Evolutionary conservation across 179 eudicot genomes (phyloP).

Genomic region (Drosera spatulata): DNA sequence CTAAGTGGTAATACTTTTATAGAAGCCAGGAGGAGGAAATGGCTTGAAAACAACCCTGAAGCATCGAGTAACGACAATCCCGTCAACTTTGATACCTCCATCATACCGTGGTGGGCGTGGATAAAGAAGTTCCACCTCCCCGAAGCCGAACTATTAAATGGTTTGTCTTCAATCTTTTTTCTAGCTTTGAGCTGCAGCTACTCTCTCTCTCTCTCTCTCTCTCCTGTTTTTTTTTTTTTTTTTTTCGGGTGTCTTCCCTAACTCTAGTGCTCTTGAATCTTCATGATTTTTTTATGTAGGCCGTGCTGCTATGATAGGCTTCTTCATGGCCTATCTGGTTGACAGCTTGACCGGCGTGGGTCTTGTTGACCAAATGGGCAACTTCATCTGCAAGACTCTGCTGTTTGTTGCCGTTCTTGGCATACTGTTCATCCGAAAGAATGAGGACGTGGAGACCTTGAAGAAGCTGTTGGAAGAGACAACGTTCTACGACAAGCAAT

Average conservation of each 20-base stretch:
- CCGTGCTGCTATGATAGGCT: slow-evolving; percentile 91
- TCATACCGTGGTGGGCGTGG: slow-evolving; percentile 93
- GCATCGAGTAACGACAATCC: slow-evolving; percentile 55
- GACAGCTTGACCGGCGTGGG: slow-evolving; percentile 85
- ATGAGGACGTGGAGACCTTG: slow-evolving; percentile 65
- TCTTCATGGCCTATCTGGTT: slow-evolving; percentile 88
- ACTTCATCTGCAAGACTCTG: slow-evolving; percentile 78
- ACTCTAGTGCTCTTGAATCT: too few relatives aligned
- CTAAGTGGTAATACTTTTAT: slow-evolving; percentile 5
- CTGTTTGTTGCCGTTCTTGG: slow-evolving; percentile 63
- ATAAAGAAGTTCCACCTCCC: slow-evolving; percentile 81
- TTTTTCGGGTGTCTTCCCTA: too few relatives aligned
- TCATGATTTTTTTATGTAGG: slow-evolving; percentile 24
- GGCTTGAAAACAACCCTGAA: slow-evolving; percentile 64
- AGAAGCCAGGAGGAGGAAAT: slow-evolving; percentile 78
- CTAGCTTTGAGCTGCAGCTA: too few relatives aligned
- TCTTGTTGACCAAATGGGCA: slow-evolving; percentile 80
- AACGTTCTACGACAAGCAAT: slow-evolving; percentile 83
- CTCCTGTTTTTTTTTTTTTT: too few relatives aligned
- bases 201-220: too few relatives aligned
- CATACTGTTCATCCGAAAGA: slow-evolving; percentile 52
- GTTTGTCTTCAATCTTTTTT: slow-evolving; percentile 16
- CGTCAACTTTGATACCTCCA: slow-evolving; percentile 60
- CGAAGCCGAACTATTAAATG: slow-evolving; percentile 79
- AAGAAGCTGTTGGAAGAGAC: slow-evolving; percentile 75